Percentiles rank a stretch among this genome's conserved stretches.
Conservation (phyloP, 2,329 filamentous ascomycete genomes). For the Hymenotorrendiella dingleyae region DNA sequence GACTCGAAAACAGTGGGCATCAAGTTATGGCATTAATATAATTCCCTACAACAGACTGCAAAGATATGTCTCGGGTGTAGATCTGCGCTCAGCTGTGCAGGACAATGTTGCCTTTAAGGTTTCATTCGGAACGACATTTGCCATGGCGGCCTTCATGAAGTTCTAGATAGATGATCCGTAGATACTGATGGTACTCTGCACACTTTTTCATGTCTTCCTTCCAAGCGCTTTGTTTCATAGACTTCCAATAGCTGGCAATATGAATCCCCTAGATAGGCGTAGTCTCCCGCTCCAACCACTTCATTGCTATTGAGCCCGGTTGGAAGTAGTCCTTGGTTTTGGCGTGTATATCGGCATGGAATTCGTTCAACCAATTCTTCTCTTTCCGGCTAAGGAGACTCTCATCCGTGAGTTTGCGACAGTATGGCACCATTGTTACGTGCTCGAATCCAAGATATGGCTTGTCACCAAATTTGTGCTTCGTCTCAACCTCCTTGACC, state of each 20-base stretch:
- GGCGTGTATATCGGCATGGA: slow-evolving; percentile 72
- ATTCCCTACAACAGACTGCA: slow-evolving; percentile 36
- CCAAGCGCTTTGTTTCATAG: too few species aligned
- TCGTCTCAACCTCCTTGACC: slow-evolving; percentile 81
- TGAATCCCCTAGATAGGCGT: slow-evolving; percentile 38
- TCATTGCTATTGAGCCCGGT: slow-evolving; percentile 62
- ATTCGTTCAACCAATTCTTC: slow-evolving; percentile 80
- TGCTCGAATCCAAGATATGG: slow-evolving; percentile 93
- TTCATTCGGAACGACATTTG: slow-evolving; percentile 68
- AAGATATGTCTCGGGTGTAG: slow-evolving; percentile 42
- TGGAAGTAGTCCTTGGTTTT: slow-evolving; percentile 77
- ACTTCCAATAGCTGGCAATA: too few species aligned
- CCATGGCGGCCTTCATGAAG: slow-evolving; percentile 58
- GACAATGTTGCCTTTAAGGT: slow-evolving; percentile 35
- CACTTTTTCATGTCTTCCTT: too few species aligned
- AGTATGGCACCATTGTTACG: slow-evolving; percentile 95
- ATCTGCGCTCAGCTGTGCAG: slow-evolving; percentile 36
- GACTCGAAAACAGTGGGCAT: slow-evolving; percentile 42
- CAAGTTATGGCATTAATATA: slow-evolving; percentile 45
- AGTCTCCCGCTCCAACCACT: slow-evolving; percentile 88
- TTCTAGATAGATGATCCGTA: too few species aligned
- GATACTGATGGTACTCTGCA: too few species aligned
- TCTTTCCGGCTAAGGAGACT: slow-evolving; percentile 66
- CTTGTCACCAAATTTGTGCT: slow-evolving; percentile 86
- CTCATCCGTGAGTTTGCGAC: slow-evolving; percentile 77